phyloP scores from a whole-genome alignment of 2,329 filamentous ascomycete genomes.

The Pseudocercospora crystallina region DNA sequence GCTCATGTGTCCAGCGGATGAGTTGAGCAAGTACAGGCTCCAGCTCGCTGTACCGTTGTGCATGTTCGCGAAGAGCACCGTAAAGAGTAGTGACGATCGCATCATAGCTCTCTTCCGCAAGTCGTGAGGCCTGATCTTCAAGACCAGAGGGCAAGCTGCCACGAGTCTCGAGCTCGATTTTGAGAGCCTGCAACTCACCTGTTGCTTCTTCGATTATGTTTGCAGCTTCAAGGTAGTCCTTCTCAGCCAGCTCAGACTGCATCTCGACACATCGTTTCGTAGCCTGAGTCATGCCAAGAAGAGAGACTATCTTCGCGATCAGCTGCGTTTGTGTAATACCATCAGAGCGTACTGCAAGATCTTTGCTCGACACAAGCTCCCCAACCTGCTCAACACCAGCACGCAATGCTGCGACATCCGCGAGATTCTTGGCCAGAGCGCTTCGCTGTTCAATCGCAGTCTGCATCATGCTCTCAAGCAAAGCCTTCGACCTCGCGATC shows the following conservation, averaged over 20 bases:
- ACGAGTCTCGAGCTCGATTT: not conserved
- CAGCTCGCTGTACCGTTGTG: conserved; percentile 19
- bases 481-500: conserved; percentile 73
- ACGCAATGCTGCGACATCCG: conserved; percentile 1
- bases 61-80: not conserved
- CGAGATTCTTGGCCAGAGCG: conserved; percentile 7
- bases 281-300: conserved; percentile 13
- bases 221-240: conserved; percentile 9
- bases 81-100: not conserved
- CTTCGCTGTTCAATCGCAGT: conserved; percentile 26
- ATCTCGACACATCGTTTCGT: conserved; percentile 9
- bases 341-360: not conserved
- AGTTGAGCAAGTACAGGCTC: conserved; percentile 25
- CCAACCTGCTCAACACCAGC: conserved; percentile 11
- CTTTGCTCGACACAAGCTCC: conserved; percentile 5
- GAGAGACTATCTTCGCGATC: conserved; percentile 1
- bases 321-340: not conserved
- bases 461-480: conserved; percentile 80
- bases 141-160: conserved; percentile 4
- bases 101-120: not conserved
- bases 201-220: not conserved
- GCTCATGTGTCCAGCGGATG: conserved; percentile 33
- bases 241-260: conserved; percentile 20
- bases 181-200: not conserved
- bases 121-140: not conserved